A percentile compares a stretch with the other conserved stretches of the same genome.
Evolutionary conservation across 192 early-diverging fungal genomes (phyloP).

Genomic region (Pilaira anomala): DNA sequence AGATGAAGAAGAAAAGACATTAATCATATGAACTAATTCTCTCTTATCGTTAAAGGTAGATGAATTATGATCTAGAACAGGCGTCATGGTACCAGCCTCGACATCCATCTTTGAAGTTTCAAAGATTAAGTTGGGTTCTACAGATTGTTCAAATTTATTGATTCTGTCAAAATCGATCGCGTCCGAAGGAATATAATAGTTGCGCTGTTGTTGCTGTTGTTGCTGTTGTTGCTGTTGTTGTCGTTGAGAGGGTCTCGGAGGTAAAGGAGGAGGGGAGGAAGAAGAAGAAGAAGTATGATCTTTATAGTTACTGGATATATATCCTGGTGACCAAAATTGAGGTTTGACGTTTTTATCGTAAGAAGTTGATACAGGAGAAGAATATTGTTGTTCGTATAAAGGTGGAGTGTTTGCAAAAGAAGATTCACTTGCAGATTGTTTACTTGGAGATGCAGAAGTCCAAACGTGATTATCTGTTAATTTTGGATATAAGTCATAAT

Average conservation of each 20-base stretch:
- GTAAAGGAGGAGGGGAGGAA: not conserved
- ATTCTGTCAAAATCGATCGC: conserved; percentile 8
- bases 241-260: not conserved
- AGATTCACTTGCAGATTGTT: conserved; percentile 1
- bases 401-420: not conserved
- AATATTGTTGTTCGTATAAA: not conserved
- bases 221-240: too few species aligned
- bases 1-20: conserved; percentile 19
- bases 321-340: conserved; percentile 10
- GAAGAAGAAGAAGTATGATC: too few species aligned
- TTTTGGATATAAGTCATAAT: conserved; percentile 7
- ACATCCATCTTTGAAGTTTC: conserved; percentile 12
- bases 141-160: not conserved
- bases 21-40: conserved; percentile 20
- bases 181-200: conserved; percentile 1
- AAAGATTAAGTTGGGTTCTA: conserved; percentile 10
- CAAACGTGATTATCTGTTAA: not conserved
- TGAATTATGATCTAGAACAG: not conserved
- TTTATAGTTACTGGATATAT: not conserved
- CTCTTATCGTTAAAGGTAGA: conserved; percentile 8
- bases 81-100: not conserved
- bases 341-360: not conserved
- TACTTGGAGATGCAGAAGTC: not conserved
- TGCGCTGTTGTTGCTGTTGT: too few species aligned
- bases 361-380: not conserved